Conservation (phyloP, 1,284 basidiomycete genomes). For the Neonothopanus nambi region DNA sequence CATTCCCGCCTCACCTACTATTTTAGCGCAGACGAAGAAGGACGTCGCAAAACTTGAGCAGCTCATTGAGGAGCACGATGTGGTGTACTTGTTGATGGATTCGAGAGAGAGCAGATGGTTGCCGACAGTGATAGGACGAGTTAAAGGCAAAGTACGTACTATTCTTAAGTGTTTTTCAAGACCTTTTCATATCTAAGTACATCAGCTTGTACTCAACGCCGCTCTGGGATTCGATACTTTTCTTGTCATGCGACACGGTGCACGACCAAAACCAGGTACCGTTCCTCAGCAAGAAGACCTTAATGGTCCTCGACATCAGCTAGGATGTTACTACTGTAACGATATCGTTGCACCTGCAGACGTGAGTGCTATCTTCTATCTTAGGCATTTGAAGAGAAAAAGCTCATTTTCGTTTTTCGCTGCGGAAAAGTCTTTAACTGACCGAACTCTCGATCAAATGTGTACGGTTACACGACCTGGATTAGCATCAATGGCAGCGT, state of each 20-base stretch:
- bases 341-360: constrained; percentile 96
- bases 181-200: background rate
- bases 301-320: constrained; percentile 31
- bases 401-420: background rate
- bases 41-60: constrained; percentile 75
- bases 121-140: constrained; percentile 85
- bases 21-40: constrained; percentile 54
- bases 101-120: constrained; percentile 96
- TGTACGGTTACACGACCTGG: constrained; percentile 99
- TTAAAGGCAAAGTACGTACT: constrained; percentile 72
- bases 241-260: constrained; percentile 96
- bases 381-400: background rate
- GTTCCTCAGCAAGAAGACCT: constrained; percentile 12
- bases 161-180: background rate
- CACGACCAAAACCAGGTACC: constrained; percentile 43
- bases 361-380: constrained; percentile 48
- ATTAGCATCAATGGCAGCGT: constrained; percentile 88
- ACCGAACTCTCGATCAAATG: constrained; percentile 98
- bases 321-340: constrained; percentile 98
- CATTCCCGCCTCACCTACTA: constrained; percentile 52
- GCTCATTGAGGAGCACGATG: constrained; percentile 86
- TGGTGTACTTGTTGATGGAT: constrained; percentile 95
- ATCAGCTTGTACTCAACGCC: constrained; percentile 88
- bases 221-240: constrained; percentile 96
- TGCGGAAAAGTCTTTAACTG: constrained; percentile 86